Evolutionary conservation across 2,329 filamentous ascomycete species (phyloP), one percentile per base, ranked within the genome.

Genomic region (Penicillium oxalicum): DNA sequence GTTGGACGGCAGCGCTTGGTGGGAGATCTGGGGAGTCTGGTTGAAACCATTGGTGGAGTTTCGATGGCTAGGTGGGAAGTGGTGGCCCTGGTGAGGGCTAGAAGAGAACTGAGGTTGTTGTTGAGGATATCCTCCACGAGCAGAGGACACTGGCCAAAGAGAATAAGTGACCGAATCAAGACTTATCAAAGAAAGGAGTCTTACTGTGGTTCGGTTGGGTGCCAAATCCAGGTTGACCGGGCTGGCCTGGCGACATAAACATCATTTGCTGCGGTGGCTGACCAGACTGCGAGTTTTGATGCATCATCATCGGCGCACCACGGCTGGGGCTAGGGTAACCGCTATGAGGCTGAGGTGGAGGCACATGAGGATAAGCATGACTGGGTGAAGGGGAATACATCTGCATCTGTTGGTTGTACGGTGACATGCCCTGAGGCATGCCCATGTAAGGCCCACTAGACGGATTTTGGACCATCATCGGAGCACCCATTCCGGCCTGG

Each of bases 251-350:
- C 64, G 84, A 87, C 84, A 91, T 88, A 55, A 75, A 78, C 80
- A 86, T 75, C 80, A 91, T 72, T 76, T 81, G 61, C 74, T 82
- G 74, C 41, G 76, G 75, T 48, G 76, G 76, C 65, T 94, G 89
- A 36, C 91, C 90, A 67, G 95, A 91, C 63, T 96, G 91, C 27
- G 91, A 96, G 47, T 88, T 88, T 71, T 95, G 89, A 57, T 91
- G 91, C 61, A 85, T 87, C 91, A 97, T 97, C 84, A 94, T 89
- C 2, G 88, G 85, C 9, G 93, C 88, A 18, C 84, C 83, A 41
- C 90, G 82, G 48, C 88, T 84, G 1, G 91, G 91, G 65, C 91
- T 96, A n/a, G 89, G 87, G 63, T 88, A 95, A 12, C 89, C 88
- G 38, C 81, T 87, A 18, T 85, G 81, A 47, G 75, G 74, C 48